These are phyloP conservation scores for Venturia pyrina DNA, from an alignment of 2,329 filamentous ascomycete genomes.

Conservation along the genomic window DNA sequence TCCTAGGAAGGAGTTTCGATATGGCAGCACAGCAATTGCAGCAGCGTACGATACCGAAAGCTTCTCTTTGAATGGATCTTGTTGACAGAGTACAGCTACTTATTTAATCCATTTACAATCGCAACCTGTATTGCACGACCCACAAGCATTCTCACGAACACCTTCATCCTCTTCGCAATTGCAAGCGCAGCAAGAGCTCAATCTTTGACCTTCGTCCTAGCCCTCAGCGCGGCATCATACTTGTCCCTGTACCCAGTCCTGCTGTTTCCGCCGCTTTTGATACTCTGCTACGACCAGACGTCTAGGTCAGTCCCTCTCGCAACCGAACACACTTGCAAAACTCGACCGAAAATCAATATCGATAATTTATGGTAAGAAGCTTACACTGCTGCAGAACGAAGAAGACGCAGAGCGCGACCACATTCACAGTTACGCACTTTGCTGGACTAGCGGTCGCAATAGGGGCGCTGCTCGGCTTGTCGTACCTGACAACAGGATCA, in stretches of 20 bases:
- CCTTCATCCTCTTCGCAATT: slow-evolving; percentile 75
- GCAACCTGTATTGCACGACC: slow-evolving; percentile 83
- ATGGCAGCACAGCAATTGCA: slow-evolving; percentile 65
- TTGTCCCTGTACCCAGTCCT: slow-evolving; percentile 86
- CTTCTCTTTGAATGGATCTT: not conserved
- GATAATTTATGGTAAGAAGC: not conserved
- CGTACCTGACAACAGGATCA: slow-evolving; percentile 64
- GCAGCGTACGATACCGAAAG: slow-evolving; percentile 53
- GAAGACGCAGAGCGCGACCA: slow-evolving; percentile 20
- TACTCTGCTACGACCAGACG: slow-evolving; percentile 63
- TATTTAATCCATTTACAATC: slow-evolving; percentile 92
- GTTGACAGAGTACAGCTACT: slow-evolving; percentile 49
- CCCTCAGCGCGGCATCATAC: slow-evolving; percentile 79
- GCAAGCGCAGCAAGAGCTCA: slow-evolving; percentile 68
- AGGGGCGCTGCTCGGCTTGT: slow-evolving; percentile 58
- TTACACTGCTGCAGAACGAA: slow-evolving; percentile 19
- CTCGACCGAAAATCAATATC: too few species aligned
- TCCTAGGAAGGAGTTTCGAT: slow-evolving; percentile 61
- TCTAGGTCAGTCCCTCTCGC: not conserved
- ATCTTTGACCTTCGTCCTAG: slow-evolving; percentile 65
- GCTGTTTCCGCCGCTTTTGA: slow-evolving; percentile 68
- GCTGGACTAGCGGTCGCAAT: slow-evolving; percentile 45
- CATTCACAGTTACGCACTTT: slow-evolving; percentile 48
- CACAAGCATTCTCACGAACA: slow-evolving; percentile 79
- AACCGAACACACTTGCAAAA: not conserved